Evolutionary conservation across 176 grass and related monocot species (phyloP).

Genomic region (Ampelocalamus luodianensis): DNA sequence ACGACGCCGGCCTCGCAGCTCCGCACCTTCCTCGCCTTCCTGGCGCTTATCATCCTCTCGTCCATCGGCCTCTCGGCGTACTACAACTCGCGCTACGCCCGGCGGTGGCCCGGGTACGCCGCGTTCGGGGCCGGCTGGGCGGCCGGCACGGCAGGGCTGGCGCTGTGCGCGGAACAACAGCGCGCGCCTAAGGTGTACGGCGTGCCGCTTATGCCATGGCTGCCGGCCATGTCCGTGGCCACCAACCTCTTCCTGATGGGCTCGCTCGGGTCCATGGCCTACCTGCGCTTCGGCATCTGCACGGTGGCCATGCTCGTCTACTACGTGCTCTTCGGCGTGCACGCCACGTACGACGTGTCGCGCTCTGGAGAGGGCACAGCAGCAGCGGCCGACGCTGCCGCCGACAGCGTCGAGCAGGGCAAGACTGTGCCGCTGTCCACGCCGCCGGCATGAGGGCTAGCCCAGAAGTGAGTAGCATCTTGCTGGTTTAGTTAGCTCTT

Average conservation of each 20-base stretch:
- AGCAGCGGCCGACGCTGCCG: background rate
- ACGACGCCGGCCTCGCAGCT: background rate
- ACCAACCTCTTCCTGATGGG: conserved; percentile 69
- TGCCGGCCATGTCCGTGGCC: conserved; percentile 54
- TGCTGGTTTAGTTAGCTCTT: background rate
- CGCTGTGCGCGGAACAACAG: conserved; percentile 41
- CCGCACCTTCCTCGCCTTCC: conserved; percentile 24
- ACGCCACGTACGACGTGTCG: conserved; percentile 63
- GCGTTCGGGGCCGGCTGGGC: conserved; percentile 39
- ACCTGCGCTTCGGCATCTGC: conserved; percentile 61
- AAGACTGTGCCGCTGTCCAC: conserved; percentile 24
- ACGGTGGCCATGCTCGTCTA: conserved; percentile 56
- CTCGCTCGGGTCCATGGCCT: conserved; percentile 45
- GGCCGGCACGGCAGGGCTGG: conserved; percentile 43
- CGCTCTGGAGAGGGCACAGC: background rate
- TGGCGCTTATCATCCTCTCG: conserved; percentile 38
- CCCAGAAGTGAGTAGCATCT: background rate
- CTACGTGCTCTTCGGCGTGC: conserved; percentile 64
- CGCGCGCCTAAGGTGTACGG: conserved; percentile 52
- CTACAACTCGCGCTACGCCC: conserved; percentile 38
- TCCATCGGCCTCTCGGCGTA: conserved; percentile 47
- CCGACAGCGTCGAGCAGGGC: conserved; percentile 21
- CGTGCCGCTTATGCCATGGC: conserved; percentile 60
- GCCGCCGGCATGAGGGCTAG: conserved; percentile 3
- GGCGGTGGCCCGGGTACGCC: conserved; percentile 50